Base-by-base conservation (phyloP, 1,284 basidiomycete species). In the Ganoderma meredithae region DNA sequence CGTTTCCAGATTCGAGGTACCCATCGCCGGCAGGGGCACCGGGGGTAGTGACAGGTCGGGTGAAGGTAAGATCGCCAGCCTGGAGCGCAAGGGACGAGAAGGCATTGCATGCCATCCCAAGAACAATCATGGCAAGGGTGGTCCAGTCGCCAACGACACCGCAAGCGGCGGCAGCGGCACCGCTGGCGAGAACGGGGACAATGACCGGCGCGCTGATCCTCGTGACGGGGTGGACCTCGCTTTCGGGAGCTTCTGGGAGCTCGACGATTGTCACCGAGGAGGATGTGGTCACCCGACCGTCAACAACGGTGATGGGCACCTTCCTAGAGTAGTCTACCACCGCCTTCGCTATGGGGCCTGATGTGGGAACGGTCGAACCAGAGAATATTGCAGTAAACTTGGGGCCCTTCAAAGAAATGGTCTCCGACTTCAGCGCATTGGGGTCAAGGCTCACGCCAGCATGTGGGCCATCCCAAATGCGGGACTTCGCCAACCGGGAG, bases 1-100 rank as follows among this genome's bases (percentile, higher is more conserved):
- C 71, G 25, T 66, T 72, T 5, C 64, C 67, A 6, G 31, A 33
- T 49, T 72, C 71, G 19, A 72, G 60, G 59, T 65, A 72, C 3
- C 71, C 71, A 49, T 72, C 69, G 3, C 71, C 71, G 0, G 64
- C 64, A n/a, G 71, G 67, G 0, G 64, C 67, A 13, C 71, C 71
- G 3, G 65, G 67, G 1, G 69, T 68, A 5, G 65, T 62, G 31
- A 44, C 43, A n/a, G 71, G 71, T 15, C 66, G 71, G 33, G 61
- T 69, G 64, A 72, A 72, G 1, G 71, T 70, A 47, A 72, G 69
- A 40, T 72, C 69, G 33, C 72, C 68, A 13, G 63, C 41, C 17
- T 66, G 62, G 17, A 73, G 69, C 36, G 41, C 40, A 33, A 9
- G 40, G 3, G 69, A 73, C 25, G 70, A 63, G 19, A 65, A 58